phyloP scores from a whole-genome alignment of 163 green algal species.

The Chlorella variabilis region DNA sequence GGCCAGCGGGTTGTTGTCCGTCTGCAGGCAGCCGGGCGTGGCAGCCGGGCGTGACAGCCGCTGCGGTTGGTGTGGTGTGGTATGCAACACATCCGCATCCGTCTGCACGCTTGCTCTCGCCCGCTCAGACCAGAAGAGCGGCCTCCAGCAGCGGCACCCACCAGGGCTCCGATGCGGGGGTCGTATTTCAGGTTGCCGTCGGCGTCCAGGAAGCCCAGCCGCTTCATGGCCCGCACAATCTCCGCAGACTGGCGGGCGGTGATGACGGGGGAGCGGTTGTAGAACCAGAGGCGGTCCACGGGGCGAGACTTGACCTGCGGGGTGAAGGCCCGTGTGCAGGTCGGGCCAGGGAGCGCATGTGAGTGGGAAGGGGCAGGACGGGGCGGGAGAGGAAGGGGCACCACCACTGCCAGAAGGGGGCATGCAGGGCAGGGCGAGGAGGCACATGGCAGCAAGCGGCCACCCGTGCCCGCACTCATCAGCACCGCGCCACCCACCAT shows the following conservation, averaged over 20 bases:
- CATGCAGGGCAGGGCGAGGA: no score
- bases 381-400: not conserved
- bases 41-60: no score
- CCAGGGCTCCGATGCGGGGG: constrained; percentile 4
- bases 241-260: not conserved
- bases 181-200: not conserved
- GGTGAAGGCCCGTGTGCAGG: no score
- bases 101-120: not conserved
- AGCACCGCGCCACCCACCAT: no score
- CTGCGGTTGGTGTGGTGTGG: no score
- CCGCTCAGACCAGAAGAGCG: no score
- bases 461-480: no score
- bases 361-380: no score
- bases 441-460: no score
- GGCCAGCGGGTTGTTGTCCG: not conserved
- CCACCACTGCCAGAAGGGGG: no score
- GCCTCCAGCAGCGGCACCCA: not conserved
- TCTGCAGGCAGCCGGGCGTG: constrained; percentile 16
- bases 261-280: constrained; percentile 25
- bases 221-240: constrained; percentile 5
- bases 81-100: not conserved
- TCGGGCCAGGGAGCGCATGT: no score
- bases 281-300: constrained; percentile 1
- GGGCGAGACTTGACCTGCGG: constrained; percentile 5
- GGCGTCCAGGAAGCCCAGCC: constrained; percentile 8